A percentile compares a stretch with the other conserved stretches of the same genome.
These are phyloP conservation scores for Cryptomeria japonica DNA, from an alignment of 75 land plant species.

Conservation along the genomic window DNA sequence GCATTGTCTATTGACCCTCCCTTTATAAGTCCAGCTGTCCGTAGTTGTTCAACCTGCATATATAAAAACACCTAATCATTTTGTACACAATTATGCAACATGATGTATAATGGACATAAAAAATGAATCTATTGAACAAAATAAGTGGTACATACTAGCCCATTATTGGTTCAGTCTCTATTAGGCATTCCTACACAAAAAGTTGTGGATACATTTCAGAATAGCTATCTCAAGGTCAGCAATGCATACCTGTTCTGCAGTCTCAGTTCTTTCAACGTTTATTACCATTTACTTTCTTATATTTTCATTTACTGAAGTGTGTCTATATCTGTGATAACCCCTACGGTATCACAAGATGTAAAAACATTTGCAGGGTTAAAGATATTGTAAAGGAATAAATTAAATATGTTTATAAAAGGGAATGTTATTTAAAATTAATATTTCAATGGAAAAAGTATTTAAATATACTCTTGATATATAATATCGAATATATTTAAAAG, in stretches of 20 bases:
- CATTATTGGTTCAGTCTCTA: neutral
- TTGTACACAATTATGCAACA: neutral
- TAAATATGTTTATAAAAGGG: too few species aligned
- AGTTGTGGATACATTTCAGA: neutral
- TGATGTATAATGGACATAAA: neutral
- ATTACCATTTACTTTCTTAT: neutral
- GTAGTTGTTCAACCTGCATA: slow-evolving; percentile 69
- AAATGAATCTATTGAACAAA: neutral
- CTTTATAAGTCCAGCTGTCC: slow-evolving; percentile 72
- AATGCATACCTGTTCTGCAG: neutral
- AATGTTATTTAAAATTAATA: too few species aligned
- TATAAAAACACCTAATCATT: neutral
- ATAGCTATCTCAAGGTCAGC: neutral
- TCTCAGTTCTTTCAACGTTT: neutral
- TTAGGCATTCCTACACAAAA: neutral
- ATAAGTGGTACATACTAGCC: neutral
- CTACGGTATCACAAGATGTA: too few species aligned
- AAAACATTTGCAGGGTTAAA: too few species aligned
- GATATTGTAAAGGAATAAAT: too few species aligned
- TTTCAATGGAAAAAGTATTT: too few species aligned
- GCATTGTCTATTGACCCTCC: slow-evolving; percentile 90
- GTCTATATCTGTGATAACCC: too few species aligned
- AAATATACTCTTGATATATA: too few species aligned
- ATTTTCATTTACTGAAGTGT: neutral
- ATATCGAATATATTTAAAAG: too few species aligned